Conservation (phyloP, 768 basidiomycete genomes). For the Kwoniella mangroviensis region DNA sequence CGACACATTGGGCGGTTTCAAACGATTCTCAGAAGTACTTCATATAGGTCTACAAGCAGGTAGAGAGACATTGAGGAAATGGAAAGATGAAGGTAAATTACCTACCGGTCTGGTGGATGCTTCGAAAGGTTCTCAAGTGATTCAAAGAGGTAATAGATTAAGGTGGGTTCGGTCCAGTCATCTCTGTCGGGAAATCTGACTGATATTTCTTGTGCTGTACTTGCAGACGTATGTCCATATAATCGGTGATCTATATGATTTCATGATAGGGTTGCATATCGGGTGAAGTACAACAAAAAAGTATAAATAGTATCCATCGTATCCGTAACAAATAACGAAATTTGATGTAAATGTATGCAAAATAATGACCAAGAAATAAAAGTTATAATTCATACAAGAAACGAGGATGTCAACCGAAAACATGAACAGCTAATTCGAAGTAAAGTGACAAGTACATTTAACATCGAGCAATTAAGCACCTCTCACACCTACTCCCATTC, state of each 20-base stretch:
- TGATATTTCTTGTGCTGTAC: no score
- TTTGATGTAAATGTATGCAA: background rate
- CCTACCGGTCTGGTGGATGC: constrained; percentile 70
- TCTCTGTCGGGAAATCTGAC: background rate
- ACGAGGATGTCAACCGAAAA: no score
- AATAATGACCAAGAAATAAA: background rate
- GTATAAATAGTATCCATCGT: background rate
- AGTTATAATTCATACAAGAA: background rate
- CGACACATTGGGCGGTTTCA: constrained; percentile 81
- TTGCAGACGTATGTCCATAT: constrained; percentile 33
- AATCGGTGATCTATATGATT: background rate
- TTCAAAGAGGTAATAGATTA: constrained; percentile 32
- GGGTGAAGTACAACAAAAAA: constrained; percentile 8
- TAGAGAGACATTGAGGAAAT: constrained; percentile 70
- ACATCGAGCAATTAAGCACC: background rate
- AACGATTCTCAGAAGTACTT: constrained; percentile 85
- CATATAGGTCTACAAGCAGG: constrained; percentile 79
- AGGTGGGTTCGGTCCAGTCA: constrained; percentile 23
- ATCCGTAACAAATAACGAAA: background rate
- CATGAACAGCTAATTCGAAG: no score
- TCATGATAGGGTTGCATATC: background rate
- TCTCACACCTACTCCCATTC: constrained; percentile 5
- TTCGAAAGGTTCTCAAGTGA: constrained; percentile 60
- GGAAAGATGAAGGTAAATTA: constrained; percentile 82
- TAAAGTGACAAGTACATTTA: background rate